Evolutionary conservation across 139 green algal species (phyloP).

Genomic region (Asterochloris erici): DNA sequence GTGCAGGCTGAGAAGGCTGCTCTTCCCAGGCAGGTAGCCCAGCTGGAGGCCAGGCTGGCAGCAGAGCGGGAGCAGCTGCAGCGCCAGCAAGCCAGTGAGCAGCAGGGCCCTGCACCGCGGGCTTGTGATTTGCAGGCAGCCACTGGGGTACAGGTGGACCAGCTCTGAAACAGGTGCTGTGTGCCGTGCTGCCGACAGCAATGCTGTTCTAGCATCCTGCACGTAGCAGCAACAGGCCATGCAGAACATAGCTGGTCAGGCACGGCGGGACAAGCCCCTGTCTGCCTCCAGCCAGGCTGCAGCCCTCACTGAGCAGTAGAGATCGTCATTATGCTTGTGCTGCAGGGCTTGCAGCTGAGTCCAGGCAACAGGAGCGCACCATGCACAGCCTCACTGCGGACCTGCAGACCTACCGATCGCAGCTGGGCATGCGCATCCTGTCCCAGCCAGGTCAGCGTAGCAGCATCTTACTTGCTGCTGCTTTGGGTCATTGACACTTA

Average conservation of each 20-base stretch:
- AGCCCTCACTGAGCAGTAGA: too few species aligned
- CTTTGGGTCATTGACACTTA: neutral
- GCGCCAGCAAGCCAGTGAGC: neutral
- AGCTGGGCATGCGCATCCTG: neutral
- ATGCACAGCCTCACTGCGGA: neutral
- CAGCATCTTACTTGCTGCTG: neutral
- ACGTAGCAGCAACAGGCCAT: too few species aligned
- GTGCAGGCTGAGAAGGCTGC: constrained; percentile 17
- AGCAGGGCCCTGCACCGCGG: neutral
- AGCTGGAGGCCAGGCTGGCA: neutral
- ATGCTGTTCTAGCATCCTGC: too few species aligned
- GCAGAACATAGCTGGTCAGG: too few species aligned
- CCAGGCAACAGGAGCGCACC: neutral
- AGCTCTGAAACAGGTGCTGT: too few species aligned
- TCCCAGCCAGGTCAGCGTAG: neutral
- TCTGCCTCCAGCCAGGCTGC: too few species aligned
- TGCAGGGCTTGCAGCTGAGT: too few species aligned
- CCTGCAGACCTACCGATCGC: constrained; percentile 2
- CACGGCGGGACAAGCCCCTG: too few species aligned
- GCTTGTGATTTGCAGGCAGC: too few species aligned
- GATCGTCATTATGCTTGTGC: too few species aligned
- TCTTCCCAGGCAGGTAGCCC: constrained; percentile 1
- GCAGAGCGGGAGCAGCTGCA: neutral
- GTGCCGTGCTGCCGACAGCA: too few species aligned
- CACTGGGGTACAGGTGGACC: too few species aligned